Evolutionary conservation across 495 filamentous ascomycete genomes (phyloP).

Genomic region (Penicillium crystallinum): DNA sequence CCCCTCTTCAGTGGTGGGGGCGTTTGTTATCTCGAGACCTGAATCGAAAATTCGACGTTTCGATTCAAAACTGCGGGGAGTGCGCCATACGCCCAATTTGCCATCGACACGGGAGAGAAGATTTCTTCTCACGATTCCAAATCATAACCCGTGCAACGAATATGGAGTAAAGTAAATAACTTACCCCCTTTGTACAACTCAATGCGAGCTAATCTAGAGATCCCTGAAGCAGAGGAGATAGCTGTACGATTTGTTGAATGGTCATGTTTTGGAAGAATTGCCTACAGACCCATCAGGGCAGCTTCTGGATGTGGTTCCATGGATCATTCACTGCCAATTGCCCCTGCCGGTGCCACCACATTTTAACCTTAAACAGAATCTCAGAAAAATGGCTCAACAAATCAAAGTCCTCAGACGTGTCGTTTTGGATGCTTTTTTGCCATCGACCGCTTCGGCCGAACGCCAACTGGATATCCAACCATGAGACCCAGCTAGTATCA

Average conservation of each 20-base stretch:
- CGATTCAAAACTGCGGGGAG: background rate
- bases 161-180: background rate
- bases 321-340: background rate
- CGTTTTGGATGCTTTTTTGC: background rate
- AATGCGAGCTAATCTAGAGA: background rate
- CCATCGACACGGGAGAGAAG: background rate
- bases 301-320: background rate
- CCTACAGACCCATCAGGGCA: background rate
- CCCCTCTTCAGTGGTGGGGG: constrained; percentile 4
- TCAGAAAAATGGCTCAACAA: background rate
- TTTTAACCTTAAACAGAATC: background rate
- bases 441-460: constrained; percentile 1
- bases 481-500: background rate
- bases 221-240: background rate
- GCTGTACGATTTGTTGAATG: background rate
- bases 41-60: background rate
- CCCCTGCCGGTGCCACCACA: background rate
- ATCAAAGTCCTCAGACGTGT: background rate
- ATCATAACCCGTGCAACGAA: background rate
- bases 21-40: background rate
- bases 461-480: background rate
- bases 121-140: background rate
- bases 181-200: background rate
- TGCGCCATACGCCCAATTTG: background rate
- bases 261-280: background rate